Base-by-base conservation (phyloP, 2,329 filamentous ascomycete genomes). In the Scedosporium aurantiacum region DNA sequence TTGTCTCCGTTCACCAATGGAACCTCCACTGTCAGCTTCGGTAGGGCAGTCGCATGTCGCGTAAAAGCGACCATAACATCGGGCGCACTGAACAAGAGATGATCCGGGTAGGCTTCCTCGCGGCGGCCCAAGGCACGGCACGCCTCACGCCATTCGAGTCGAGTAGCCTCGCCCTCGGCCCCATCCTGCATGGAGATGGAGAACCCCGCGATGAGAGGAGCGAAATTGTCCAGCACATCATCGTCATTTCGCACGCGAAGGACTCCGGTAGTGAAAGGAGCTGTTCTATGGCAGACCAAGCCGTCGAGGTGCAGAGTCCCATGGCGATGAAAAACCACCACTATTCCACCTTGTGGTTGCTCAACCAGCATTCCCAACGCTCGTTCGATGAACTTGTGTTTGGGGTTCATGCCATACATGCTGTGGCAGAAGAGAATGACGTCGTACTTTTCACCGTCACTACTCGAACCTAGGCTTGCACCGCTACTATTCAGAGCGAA, bases 341-440 rank as follows among this genome's bases (percentile, higher is more conserved):
- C 76, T 27, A 82, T 67, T 60, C 75, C 77, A n/a, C 66, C 72
- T 62, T 70, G 64, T 64, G 72, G 69, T 40, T 66, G 61, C 61
- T 74, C 64, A 63, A 64, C 68, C 37, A 86, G 79, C 75, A 82
- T 73, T 18, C 68, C 65, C 6, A 86, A 67, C 1, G 79, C 76
- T 18, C 63, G 65, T 67, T 78, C 67, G 63, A 87, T 76, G 63
- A 74, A 76, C 1, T 14, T 67, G n/a, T 64, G 66, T 64, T 82
- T 80, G 2, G 75, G 74, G 0, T 73, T 74, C 78, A 86, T 80
- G 63, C 81, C 82, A 64, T 86, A 85, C 78, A 86, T 78, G 71
- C 84, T 85, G 68, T 86, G 83, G 65, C 82, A 86, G 70, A 87
- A 84, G 4, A 87, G 66, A 18, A 87, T 68, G 47, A 85, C 12